Evolutionary conservation across 2,329 filamentous ascomycete genomes (phyloP), one percentile per base, ranked within the genome.

Genomic region (Salinomyces thailandicus): DNA sequence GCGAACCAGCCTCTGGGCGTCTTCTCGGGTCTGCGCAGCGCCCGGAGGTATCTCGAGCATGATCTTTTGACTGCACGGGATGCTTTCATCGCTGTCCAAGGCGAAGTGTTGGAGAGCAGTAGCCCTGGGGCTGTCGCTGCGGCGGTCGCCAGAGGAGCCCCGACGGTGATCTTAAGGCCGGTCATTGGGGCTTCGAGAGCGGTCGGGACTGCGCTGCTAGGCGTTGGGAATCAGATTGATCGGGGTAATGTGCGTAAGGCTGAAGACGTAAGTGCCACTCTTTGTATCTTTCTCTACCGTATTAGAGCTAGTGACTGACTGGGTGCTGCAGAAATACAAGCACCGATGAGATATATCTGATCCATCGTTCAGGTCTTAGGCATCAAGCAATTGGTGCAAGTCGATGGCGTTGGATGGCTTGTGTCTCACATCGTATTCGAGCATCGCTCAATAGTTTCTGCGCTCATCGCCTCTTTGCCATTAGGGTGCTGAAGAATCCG

Each of bases 1-100:
- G 91, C 93, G 0, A 84, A 96, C 50, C 91, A 96, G 55, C 93
- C 93, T 1, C 75, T 91, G 2, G 85, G 85, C 1, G 82, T 98
- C 2, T 71, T 89, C 3, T 84, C 93, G 50, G 91, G 91, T 3
- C 67, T 98, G 12, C 73, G 82, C 2, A 83, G 83, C 9, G 91
- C 86, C 3, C 89, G 87, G 51, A 69, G 78, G 18, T 84, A 86
- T 36, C 69, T 98, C 18, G 79, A 87, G 42, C 76, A 86, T 20
- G 93, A 98, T 58, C 68, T 98, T n/a, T 71, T 89, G 26, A 69
- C 87, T 30, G 85, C 91, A 0, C 72, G 80, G 38, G 86, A 98
- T 61, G 91, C 89, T 7, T 85, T 98, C 39, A 89, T 98, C 50
- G 91, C 89, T 1, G 85, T 98, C 17, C 89, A 91, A 0, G 84